Conservation (phyloP, 2,329 filamentous ascomycete genomes). For the Berkeleyomyces rouxiae region DNA sequence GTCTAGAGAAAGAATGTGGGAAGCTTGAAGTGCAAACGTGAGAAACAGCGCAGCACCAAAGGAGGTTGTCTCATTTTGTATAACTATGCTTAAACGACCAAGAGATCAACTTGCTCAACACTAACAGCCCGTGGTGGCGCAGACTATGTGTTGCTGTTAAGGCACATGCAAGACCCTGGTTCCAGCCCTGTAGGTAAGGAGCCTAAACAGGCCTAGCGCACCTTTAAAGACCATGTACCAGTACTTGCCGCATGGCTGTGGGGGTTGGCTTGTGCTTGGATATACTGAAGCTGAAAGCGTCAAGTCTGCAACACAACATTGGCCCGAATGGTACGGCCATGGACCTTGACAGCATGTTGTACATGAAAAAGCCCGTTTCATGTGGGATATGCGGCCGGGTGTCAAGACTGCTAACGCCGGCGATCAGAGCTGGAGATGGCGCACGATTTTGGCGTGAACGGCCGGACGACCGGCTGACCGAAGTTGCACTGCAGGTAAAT, state of each 20-base stretch:
- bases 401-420: not conserved
- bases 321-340: no score
- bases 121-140: not conserved
- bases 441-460: no score
- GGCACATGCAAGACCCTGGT: not conserved
- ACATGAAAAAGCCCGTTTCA: no score
- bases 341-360: no score
- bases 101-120: not conserved
- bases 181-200: not conserved
- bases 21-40: not conserved
- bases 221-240: not conserved
- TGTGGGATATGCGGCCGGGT: not conserved
- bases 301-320: no score
- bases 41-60: not conserved
- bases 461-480: not conserved
- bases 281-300: not conserved
- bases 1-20: not conserved
- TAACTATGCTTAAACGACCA: not conserved
- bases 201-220: not conserved
- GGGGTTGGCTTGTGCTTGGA: not conserved
- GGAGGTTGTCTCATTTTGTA: not conserved
- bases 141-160: not conserved
- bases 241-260: not conserved
- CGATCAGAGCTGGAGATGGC: no score
- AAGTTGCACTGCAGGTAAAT: not conserved